These are phyloP conservation scores for Plasmodium relictum DNA, from an alignment of 169 alveolate species.

Conservation along the genomic window DNA sequence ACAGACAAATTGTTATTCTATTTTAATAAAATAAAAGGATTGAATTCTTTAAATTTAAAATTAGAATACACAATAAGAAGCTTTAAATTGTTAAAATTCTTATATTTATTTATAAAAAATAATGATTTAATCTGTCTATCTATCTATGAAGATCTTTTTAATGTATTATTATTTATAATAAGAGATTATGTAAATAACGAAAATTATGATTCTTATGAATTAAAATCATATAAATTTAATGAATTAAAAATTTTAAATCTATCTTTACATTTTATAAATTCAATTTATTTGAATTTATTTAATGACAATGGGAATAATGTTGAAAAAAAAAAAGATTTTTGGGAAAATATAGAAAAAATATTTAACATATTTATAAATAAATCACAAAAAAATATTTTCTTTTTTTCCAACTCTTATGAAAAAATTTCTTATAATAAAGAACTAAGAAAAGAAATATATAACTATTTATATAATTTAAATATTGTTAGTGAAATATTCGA, in stretches of 20 bases:
- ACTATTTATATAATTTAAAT: constrained; percentile 30
- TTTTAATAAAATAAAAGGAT: background rate
- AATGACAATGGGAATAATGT: background rate
- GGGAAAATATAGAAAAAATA: constrained; percentile 8
- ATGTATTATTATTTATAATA: constrained; percentile 7
- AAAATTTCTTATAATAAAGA: constrained; percentile 11
- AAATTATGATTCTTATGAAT: background rate
- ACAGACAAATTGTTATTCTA: background rate
- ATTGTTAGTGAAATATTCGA: constrained; percentile 55
- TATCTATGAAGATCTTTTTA: constrained; percentile 18
- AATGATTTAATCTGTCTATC: constrained; percentile 22
- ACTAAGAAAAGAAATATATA: constrained; percentile 19
- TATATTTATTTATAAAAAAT: constrained; percentile 31
- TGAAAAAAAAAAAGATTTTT: constrained; percentile 7
- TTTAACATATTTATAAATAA: constrained; percentile 10
- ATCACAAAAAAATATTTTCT: constrained; percentile 4
- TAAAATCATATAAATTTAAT: background rate
- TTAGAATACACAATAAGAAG: constrained; percentile 5
- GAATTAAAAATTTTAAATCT: constrained; percentile 23
- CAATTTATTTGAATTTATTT: constrained; percentile 40
- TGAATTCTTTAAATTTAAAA: background rate
- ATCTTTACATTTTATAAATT: constrained; percentile 31
- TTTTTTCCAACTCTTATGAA: background rate
- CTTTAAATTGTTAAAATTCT: constrained; percentile 23
- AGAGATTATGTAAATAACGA: background rate